phyloP scores from a whole-genome alignment of 768 basidiomycete species.

The Amanita rubescens region DNA sequence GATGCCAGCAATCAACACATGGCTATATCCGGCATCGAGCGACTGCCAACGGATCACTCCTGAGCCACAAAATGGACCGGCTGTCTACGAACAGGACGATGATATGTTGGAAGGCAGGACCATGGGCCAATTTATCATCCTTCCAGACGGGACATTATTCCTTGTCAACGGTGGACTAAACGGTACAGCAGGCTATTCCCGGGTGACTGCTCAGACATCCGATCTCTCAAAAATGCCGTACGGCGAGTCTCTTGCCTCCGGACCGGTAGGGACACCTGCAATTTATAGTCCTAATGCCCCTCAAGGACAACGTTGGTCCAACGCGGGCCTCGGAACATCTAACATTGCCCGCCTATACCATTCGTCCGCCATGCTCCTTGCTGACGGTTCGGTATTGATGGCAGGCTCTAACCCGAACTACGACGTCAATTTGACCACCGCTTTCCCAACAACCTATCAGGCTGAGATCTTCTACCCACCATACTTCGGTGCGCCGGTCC shows the following conservation, averaged over 20 bases:
- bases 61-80: constrained; percentile 61
- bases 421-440: constrained; percentile 58
- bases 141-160: constrained; percentile 70
- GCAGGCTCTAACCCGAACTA: constrained; percentile 93
- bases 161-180: constrained; percentile 78
- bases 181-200: constrained; percentile 85
- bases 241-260: constrained; percentile 69
- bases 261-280: constrained; percentile 71
- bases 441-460: constrained; percentile 71
- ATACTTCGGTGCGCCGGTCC: constrained; percentile 65
- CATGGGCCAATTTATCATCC: constrained; percentile 88
- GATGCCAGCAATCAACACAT: constrained; percentile 66
- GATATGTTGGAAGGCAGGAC: constrained; percentile 67
- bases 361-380: constrained; percentile 80
- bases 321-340: constrained; percentile 50
- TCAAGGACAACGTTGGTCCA: constrained; percentile 68
- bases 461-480: constrained; percentile 89
- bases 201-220: constrained; percentile 41
- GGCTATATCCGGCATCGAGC: constrained; percentile 56
- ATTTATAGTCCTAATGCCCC: constrained; percentile 77
- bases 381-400: constrained; percentile 79
- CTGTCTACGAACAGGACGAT: constrained; percentile 65
- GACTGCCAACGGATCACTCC: constrained; percentile 85
- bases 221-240: constrained; percentile 52
- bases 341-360: constrained; percentile 83